Evolutionary conservation across 2,329 filamentous ascomycete species (phyloP), one percentile per base, ranked within the genome.

Genomic region (Ceratocystis ficicola): DNA sequence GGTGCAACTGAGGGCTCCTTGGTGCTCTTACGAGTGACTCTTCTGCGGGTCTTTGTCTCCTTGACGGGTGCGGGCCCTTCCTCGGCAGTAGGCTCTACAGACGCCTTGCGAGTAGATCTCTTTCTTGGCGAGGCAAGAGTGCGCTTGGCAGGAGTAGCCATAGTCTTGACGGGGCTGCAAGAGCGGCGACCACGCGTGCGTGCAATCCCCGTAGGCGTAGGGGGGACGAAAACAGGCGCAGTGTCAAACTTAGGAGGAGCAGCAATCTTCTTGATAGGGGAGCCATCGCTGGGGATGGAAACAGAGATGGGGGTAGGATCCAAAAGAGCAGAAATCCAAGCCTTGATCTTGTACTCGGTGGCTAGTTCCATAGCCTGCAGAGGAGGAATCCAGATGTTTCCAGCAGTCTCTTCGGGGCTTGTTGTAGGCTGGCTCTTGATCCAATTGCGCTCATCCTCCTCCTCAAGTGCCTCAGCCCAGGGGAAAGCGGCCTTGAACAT

Each of bases 351-450:
- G 75, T 97, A 99, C 75, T 97, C 92, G 59, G 89, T 85, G 63
- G 93, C 89, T 12, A 99, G 82, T 67, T 83, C 78, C 57, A 99
- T 82, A 44, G 94, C 94, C 84, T 84, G 77, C 70, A 87, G 81
- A 5, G 93, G 91, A 60, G 90, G 85, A 63, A 97, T 92, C 94
- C 94, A 99, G 64, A 99, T 85, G 75, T 96, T 99, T 59, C 94
- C 94, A 30, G 94, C 94, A 36, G 94, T 91, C 79, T 97, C 94
- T 73, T 97, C 92, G 66, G 82, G 81, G 71, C 91, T 95, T 8
- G 92, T 95, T 36, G 87, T 87, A 44, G 84, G 77, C 32, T 94
- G 85, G 5, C 83, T 84, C 78, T 96, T 96, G 76, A 99, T 86
- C 76, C 90, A 92, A 72, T 82, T 85, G 73, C 89, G 87, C 78